Evolutionary conservation across 306 rosid genomes (phyloP), one percentile per base, ranked within the genome.

Genomic region (Prinsepia uniflora): DNA sequence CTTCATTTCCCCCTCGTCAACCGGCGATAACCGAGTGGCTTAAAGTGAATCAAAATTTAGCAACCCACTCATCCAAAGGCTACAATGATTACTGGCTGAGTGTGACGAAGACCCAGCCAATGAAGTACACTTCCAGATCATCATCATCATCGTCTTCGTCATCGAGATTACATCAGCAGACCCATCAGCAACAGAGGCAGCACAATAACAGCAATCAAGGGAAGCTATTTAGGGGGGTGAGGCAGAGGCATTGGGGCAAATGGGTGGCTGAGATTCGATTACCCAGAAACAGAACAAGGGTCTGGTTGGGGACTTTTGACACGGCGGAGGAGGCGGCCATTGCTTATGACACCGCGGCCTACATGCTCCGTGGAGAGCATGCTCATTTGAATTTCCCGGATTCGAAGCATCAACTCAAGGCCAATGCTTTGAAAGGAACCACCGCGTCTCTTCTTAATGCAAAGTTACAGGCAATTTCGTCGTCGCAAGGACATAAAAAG

Each of bases 211-310:
- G 11, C 80, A 41, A 30, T 30, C 71, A 52, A 2, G 85, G 83
- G 4, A 93, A 85, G 84, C 76, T 87, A 49, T 93, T 76, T 12
- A 88, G 96, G 75, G 98, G 98, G 10, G 98, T 93, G 80, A 87
- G 98, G 81, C 97, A 88, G 36, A 86, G 98, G 79, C 98, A 93
- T 39, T 93, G 98, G 98, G 98, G 98, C 0, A 93, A 93, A 81
- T 93, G 98, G 98, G 98, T 93, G 13, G 98, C 97, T 10, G 98
- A 92, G 83, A 92, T 92, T 20, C 83, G 98, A 65, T 82, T 92
- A 70, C 98, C 98, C 36, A 85, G 93, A 68, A 93, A 93, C 63
- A 68, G 98, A 59, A 88, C 92, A 5, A 84, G 98, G 79, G 94
- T 93, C 4, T 93, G 98, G 98, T 58, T 93, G 43, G 98, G 98